These are phyloP conservation scores for Sporothrix humicola DNA, from an alignment of 2,329 filamentous ascomycete genomes.

Conservation along the genomic window DNA sequence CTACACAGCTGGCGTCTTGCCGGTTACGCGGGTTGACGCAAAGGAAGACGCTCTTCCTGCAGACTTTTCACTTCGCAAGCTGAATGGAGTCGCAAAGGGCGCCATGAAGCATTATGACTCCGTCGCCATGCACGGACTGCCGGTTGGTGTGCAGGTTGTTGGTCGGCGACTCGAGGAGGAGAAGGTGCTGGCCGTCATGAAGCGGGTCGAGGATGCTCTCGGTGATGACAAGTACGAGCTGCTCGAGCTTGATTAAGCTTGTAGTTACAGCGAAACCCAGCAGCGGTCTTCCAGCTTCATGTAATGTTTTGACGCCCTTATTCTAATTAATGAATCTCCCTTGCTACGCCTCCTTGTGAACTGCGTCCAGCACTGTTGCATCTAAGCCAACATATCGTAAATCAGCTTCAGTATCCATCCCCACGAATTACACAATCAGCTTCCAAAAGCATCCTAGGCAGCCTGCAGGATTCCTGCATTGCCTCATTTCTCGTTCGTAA, in stretches of 20 bases:
- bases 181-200: constrained; percentile 83
- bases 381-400: not conserved
- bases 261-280: not conserved
- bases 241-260: constrained; percentile 53
- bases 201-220: constrained; percentile 75
- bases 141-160: constrained; percentile 84
- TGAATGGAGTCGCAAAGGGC: constrained; percentile 80
- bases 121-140: constrained; percentile 81
- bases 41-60: constrained; percentile 68
- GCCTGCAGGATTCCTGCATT: not conserved
- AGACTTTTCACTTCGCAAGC: constrained; percentile 63
- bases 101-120: constrained; percentile 89
- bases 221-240: constrained; percentile 61
- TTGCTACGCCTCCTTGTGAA: not conserved
- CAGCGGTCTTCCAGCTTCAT: not conserved
- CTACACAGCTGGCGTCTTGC: constrained; percentile 81
- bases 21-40: constrained; percentile 82
- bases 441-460: not conserved
- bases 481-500: constrained; percentile 16
- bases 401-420: too few species aligned
- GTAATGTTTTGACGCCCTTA: not conserved
- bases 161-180: constrained; percentile 83
- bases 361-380: too few species aligned
- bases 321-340: not conserved
- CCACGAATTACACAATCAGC: not conserved